Percentiles rank a stretch among this genome's conserved stretches.
Conservation (phyloP, 257 asterid species). For the Forsythia viridissima region DNA sequence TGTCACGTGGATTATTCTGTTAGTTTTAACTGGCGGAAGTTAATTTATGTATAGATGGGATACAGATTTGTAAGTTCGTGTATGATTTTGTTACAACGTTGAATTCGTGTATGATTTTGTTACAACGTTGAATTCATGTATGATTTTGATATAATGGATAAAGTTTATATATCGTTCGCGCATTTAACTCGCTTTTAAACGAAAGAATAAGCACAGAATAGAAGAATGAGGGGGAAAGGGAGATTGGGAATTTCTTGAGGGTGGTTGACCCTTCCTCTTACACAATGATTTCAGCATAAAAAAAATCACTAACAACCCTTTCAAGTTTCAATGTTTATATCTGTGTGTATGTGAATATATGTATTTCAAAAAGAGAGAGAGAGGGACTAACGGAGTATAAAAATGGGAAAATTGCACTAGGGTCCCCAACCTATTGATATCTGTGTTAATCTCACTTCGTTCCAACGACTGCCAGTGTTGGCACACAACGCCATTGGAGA, state of each 20-base stretch:
- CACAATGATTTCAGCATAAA: not conserved
- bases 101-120: too few species aligned
- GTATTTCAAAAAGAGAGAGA: not conserved
- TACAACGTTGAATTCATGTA: too few species aligned
- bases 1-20: too few species aligned
- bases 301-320: not conserved
- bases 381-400: too few species aligned
- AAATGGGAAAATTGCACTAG: not conserved
- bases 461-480: not conserved
- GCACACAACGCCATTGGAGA: too few species aligned
- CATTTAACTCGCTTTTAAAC: too few species aligned
- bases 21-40: too few species aligned
- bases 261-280: not conserved
- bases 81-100: too few species aligned
- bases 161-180: too few species aligned
- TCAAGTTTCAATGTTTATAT: not conserved
- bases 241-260: not conserved
- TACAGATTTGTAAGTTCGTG: too few species aligned
- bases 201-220: not conserved
- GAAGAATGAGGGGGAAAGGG: not conserved
- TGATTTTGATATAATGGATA: too few species aligned
- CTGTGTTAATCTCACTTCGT: not conserved
- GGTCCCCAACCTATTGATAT: not conserved
- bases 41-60: too few species aligned
- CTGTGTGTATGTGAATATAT: not conserved